A percentile compares a stretch with the other conserved stretches of the same genome.
Evolutionary conservation across 192 early-diverging fungal species (phyloP).

Genomic region (Spinellus fusiger): DNA sequence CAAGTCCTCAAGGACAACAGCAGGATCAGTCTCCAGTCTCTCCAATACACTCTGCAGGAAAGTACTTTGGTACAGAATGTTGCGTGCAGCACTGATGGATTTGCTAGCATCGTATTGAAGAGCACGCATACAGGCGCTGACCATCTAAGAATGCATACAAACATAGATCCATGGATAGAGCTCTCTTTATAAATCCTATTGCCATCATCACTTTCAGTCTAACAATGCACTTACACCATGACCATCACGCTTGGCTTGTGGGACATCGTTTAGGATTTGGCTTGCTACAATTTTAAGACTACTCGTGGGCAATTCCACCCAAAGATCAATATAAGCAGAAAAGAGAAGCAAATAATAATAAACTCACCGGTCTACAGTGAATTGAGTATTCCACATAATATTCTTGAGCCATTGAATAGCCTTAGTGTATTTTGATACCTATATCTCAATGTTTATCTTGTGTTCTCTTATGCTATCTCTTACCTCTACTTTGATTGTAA

Average conservation of each 20-base stretch:
- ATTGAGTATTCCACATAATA: constrained; percentile 50
- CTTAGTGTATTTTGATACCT: constrained; percentile 43
- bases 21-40: constrained; percentile 36
- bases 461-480: background rate
- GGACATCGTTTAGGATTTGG: constrained; percentile 52
- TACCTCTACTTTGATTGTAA: constrained; percentile 33
- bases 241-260: constrained; percentile 50
- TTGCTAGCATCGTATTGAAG: constrained; percentile 37
- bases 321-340: too few relatives aligned
- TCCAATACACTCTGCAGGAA: constrained; percentile 45
- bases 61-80: constrained; percentile 39
- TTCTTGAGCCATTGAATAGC: constrained; percentile 48
- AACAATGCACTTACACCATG: constrained; percentile 29
- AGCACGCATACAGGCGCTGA: constrained; percentile 31
- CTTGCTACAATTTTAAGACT: constrained; percentile 44
- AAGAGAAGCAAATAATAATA: background rate
- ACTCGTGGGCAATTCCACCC: too few relatives aligned
- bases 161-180: background rate
- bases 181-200: too few relatives aligned
- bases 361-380: constrained; percentile 39
- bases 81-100: constrained; percentile 41
- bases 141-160: constrained; percentile 33
- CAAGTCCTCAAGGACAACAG: constrained; percentile 37
- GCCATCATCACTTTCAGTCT: background rate
- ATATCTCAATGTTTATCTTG: background rate